Conservation (phyloP, 768 basidiomycete species). For the Kwoniella bestiolae region DNA sequence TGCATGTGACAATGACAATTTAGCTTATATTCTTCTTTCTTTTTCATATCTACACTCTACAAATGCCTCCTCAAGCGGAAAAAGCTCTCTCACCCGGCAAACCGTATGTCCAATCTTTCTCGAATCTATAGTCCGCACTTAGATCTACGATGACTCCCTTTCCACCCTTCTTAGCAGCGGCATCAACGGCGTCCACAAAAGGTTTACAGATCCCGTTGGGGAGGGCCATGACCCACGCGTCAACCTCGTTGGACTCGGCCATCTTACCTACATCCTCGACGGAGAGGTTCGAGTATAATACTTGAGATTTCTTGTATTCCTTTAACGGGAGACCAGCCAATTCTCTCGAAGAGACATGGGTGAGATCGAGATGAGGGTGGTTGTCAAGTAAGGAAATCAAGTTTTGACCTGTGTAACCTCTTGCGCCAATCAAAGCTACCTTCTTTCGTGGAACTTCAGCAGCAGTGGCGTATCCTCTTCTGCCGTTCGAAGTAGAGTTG, state of each 20-base stretch:
- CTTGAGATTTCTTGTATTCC: conserved; percentile 74
- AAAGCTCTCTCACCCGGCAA: conserved; percentile 92
- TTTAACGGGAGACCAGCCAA: conserved; percentile 79
- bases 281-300: conserved; percentile 81
- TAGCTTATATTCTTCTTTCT: conserved; percentile 15
- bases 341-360: conserved; percentile 96
- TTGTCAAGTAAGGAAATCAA: conserved; percentile 79
- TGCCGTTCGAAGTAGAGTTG: conserved; percentile 57
- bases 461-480: conserved; percentile 78
- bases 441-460: conserved; percentile 74
- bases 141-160: conserved; percentile 87
- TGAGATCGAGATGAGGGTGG: conserved; percentile 86
- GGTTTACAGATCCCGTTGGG: conserved; percentile 98
- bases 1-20: conserved; percentile 7
- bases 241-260: conserved; percentile 87
- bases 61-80: not conserved
- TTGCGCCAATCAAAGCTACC: conserved; percentile 91
- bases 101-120: conserved; percentile 94
- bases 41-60: conserved; percentile 2
- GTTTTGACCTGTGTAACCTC: conserved; percentile 94
- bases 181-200: conserved; percentile 91
- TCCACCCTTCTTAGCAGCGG: conserved; percentile 66
- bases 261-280: conserved; percentile 78
- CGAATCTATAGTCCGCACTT: conserved; percentile 93
- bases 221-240: conserved; percentile 98